Conservation (phyloP, 345 rosid species). For the Acer negundo region DNA sequence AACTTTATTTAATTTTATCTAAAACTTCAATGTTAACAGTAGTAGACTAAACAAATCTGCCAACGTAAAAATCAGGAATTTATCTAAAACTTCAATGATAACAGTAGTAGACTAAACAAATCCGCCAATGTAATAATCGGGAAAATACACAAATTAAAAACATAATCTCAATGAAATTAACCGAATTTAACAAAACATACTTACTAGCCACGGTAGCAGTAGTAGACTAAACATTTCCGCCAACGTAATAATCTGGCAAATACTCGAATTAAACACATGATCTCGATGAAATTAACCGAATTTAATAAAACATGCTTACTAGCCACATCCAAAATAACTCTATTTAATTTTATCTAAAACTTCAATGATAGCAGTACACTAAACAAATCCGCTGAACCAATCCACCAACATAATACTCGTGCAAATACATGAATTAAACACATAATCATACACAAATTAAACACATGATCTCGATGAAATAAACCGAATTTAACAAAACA, state of each 20-base stretch:
- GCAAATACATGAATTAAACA: too few species aligned
- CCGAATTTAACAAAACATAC: background rate
- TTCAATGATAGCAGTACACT: too few species aligned
- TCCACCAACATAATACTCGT: too few species aligned
- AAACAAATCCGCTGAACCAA: too few species aligned
- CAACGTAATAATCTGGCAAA: background rate
- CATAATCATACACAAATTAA: too few species aligned
- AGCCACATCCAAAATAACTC: background rate
- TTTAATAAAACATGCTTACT: too few species aligned
- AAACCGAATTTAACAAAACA: too few species aligned
- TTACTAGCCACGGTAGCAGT: too few species aligned
- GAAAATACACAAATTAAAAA: background rate
- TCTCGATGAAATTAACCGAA: too few species aligned
- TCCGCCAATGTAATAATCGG: background rate
- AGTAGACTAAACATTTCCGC: background rate
- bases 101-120: background rate
- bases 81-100: background rate
- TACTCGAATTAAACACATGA: background rate
- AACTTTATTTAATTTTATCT: background rate
- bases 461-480: too few species aligned
- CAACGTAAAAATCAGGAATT: background rate
- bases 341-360: too few species aligned
- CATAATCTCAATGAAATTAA: background rate
- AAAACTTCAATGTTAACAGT: background rate
- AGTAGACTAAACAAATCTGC: background rate